These are phyloP conservation scores for Pythium brachiatum DNA, from an alignment of 352 stramenopile species.

Conservation along the genomic window DNA sequence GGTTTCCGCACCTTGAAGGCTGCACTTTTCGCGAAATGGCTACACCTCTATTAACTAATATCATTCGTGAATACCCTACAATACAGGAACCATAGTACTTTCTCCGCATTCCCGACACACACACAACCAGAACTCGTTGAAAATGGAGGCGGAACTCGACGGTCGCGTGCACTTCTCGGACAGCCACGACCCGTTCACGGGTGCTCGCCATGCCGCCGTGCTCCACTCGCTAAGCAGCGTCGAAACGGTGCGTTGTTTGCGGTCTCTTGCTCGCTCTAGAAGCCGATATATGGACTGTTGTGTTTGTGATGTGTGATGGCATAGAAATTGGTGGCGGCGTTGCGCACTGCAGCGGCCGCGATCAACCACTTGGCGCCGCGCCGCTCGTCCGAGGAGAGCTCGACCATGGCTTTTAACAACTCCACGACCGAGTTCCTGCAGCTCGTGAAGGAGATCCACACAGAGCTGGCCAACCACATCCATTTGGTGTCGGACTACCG, in stretches of 20 bases:
- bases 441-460: conserved; percentile 84
- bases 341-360: conserved; percentile 62
- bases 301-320: neutral
- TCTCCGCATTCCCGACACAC: neutral
- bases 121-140: neutral
- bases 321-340: conserved; percentile 77
- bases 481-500: conserved; percentile 86
- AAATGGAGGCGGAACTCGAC: conserved; percentile 62
- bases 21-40: conserved; percentile 7
- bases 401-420: conserved; percentile 70
- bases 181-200: conserved; percentile 60
- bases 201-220: conserved; percentile 68
- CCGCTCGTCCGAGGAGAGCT: conserved; percentile 61
- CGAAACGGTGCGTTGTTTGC: conserved; percentile 52
- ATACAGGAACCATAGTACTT: neutral
- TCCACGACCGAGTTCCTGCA: conserved; percentile 83
- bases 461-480: conserved; percentile 77
- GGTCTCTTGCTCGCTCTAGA: neutral
- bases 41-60: conserved; percentile 10
- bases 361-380: conserved; percentile 68
- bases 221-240: conserved; percentile 72
- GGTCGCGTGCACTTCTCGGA: conserved; percentile 82
- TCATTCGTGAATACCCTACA: neutral
- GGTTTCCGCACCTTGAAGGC: neutral
- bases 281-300: neutral